Evolutionary conservation across 1,284 basidiomycete genomes (phyloP), one percentile per base, ranked within the genome.

Genomic region (Malassezia sp.): DNA sequence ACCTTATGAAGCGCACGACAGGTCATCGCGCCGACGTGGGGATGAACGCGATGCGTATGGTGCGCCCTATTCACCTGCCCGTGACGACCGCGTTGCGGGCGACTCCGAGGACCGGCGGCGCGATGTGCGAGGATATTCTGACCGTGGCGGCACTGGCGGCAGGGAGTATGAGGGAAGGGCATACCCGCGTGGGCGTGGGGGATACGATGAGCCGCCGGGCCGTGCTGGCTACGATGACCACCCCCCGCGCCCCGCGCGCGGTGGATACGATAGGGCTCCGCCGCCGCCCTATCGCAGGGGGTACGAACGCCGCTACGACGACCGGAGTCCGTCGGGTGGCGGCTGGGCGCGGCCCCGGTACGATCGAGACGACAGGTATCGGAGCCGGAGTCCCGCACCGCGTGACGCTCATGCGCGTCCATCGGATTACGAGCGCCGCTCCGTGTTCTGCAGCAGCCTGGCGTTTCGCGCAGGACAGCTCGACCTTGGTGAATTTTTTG

Each of bases 401-500:
- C 33, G 39, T 11, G 39, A 29, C 31, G 32, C 23, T 6, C n/a
- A 11, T 15, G n/a, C n/a, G 12, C 36, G 27, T 26, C n/a, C 3
- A 2, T 67, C 71, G 24, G 71, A 70, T 26, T 71, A 71, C 50
- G 90, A 96, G 78, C 81, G 84, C 67, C 84, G 93, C 71, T 95
- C 91, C 60, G 85, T 96, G 57, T 97, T 97, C 74, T 89, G 95
- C 71, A 90, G 89, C 63, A 91, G 96, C 75, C 81, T 99, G 68
- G 86, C 91, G 60, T 86, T 88, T 48, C 81, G 87, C 65, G 81
- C 96, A 70, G 91, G 87, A 49, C 87, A 89, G 65, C 79, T 85
- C 67, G 91, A 97, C 75, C 76, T 99, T 71, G 89, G 89, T 54
- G 85, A 91, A 73, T 97, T 99, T 76, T 96, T 99, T 70, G 91